phyloP scores from a whole-genome alignment of 2,329 filamentous ascomycete species.

The Coniochaeta sp. region DNA sequence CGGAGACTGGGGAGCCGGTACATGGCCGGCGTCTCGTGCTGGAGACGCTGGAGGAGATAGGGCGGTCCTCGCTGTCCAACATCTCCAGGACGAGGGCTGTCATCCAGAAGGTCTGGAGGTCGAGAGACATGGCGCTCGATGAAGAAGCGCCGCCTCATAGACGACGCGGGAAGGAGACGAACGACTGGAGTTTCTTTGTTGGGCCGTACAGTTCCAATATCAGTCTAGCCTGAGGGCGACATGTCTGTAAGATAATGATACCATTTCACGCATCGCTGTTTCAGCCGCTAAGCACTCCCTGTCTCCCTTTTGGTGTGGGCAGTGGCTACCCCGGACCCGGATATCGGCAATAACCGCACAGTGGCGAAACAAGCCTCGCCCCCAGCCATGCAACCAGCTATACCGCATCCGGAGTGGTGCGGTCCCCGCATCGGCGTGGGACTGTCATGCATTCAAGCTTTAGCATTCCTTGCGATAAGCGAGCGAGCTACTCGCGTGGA shows the following conservation, averaged over 20 bases:
- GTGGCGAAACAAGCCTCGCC: background rate
- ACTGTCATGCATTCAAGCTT: too few relatives aligned
- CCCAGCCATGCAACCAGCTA: background rate
- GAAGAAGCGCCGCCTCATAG: background rate
- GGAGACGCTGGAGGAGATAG: conserved; percentile 30
- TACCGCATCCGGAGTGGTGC: background rate
- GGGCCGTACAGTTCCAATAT: conserved; percentile 2
- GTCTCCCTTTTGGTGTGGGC: too few relatives aligned
- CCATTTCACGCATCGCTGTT: too few relatives aligned
- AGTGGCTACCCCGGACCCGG: background rate
- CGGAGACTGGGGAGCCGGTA: conserved; percentile 11
- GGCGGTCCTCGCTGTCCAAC: conserved; percentile 32
- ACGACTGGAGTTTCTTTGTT: conserved; percentile 2
- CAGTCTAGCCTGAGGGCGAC: background rate
- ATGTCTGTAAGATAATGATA: background rate
- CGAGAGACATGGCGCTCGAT: conserved; percentile 24
- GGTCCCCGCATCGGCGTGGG: too few relatives aligned
- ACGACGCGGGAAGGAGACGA: background rate
- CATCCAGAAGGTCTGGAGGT: conserved; percentile 39
- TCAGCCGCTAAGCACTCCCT: too few relatives aligned
- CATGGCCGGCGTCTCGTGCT: conserved; percentile 31
- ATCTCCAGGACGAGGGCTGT: conserved; percentile 35
- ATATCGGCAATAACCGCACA: background rate
- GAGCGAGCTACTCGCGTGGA: background rate
- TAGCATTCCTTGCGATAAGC: too few relatives aligned